Evolutionary conservation across 495 filamentous ascomycete genomes (phyloP).

Genomic region (Chlorociboria aeruginascens): DNA sequence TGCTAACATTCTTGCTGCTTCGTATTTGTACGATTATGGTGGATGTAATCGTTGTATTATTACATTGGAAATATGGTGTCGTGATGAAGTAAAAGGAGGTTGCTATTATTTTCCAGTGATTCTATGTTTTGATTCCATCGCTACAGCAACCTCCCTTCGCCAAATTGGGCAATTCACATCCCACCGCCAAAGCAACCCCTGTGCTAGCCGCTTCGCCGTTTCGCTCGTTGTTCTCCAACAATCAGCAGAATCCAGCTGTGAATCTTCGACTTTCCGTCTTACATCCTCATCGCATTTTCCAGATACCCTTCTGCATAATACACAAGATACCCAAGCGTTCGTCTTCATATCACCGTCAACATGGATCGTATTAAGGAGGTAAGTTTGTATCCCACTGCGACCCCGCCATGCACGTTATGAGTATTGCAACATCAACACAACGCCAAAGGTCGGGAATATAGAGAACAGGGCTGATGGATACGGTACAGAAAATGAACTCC

Average conservation of each 20-base stretch:
- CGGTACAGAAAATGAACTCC: slow-evolving; percentile 70
- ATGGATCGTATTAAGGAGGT: slow-evolving; percentile 81
- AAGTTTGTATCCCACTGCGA: slow-evolving; percentile 27
- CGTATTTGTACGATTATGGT: neutral
- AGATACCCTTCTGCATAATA: neutral
- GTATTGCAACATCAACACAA: neutral
- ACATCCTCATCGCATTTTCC: neutral
- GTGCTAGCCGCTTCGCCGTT: neutral
- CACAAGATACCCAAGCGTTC: neutral
- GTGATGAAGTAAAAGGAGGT: neutral
- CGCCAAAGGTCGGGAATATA: neutral
- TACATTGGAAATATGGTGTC: slow-evolving; percentile 10
- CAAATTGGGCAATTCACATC: neutral
- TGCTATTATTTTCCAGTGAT: neutral
- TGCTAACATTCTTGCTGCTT: slow-evolving; percentile 53
- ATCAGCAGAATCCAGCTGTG: neutral
- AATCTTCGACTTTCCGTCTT: neutral
- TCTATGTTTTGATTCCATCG: neutral
- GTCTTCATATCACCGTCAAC: slow-evolving; percentile 10
- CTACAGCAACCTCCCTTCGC: neutral
- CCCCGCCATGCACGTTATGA: slow-evolving; percentile 12
- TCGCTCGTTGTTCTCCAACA: neutral
- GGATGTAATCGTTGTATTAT: slow-evolving; percentile 5
- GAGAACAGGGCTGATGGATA: neutral
- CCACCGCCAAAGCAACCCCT: neutral